phyloP scores from a whole-genome alignment of 1,139 yeast species.

The Candida frijolesensis region DNA sequence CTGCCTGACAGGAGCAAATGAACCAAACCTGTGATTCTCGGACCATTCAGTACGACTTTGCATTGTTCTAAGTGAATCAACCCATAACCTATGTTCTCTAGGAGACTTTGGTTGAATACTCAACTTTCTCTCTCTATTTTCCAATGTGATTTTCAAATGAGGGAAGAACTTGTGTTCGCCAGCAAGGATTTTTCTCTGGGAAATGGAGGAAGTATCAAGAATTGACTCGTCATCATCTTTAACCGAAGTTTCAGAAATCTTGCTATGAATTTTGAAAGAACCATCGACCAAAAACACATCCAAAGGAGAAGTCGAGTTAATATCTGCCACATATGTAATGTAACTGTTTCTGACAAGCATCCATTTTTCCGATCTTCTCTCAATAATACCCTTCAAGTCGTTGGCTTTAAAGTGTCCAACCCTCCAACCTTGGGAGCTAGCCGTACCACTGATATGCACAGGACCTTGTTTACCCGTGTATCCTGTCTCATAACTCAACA shows the following conservation, averaged over 20 bases:
- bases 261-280: slow-evolving; percentile 52
- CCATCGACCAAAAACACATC: slow-evolving; percentile 89
- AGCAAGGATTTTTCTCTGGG: slow-evolving; percentile 29
- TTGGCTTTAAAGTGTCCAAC: slow-evolving; percentile 84
- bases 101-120: slow-evolving; percentile 75
- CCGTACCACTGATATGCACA: slow-evolving; percentile 75
- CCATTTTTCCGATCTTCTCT: slow-evolving; percentile 93
- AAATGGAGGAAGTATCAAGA: slow-evolving; percentile 43
- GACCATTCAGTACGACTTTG: slow-evolving; percentile 71
- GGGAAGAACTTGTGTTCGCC: slow-evolving; percentile 34
- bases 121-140: slow-evolving; percentile 77
- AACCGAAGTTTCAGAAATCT: slow-evolving; percentile 18
- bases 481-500: slow-evolving; percentile 80
- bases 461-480: slow-evolving; percentile 90
- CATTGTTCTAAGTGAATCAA: slow-evolving; percentile 72
- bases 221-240: slow-evolving; percentile 52
- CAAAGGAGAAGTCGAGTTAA: slow-evolving; percentile 81
- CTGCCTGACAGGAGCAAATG: slow-evolving; percentile 89
- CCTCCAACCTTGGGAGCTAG: slow-evolving; percentile 92
- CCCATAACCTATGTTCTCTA: slow-evolving; percentile 75
- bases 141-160: slow-evolving; percentile 63
- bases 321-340: slow-evolving; percentile 81
- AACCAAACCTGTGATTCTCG: slow-evolving; percentile 70
- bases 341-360: slow-evolving; percentile 82
- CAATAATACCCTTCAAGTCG: slow-evolving; percentile 82